A percentile compares a stretch with the other conserved stretches of the same genome.
phyloP scores from a whole-genome alignment of 164 flowering plant species.

The Aristolochia contorta region DNA sequence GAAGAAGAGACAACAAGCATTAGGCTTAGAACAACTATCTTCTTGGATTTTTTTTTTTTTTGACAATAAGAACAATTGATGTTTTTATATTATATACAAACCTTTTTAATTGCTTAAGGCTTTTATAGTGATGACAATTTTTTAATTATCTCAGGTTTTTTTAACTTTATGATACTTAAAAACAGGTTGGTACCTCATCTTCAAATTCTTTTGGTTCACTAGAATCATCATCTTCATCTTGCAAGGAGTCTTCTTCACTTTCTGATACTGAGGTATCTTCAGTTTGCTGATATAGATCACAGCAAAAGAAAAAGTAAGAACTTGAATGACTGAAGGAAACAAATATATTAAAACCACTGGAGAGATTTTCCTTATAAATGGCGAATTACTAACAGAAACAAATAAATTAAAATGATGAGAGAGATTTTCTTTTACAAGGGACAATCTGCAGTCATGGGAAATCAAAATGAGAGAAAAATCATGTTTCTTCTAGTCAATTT shows the following conservation, averaged over 20 bases:
- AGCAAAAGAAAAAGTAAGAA: neutral
- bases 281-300: constrained; percentile 42
- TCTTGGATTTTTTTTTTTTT: too few species aligned
- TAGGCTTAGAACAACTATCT: too few species aligned
- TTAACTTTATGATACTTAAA: neutral
- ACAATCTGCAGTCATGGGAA: neutral
- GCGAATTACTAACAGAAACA: neutral
- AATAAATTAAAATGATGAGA: neutral
- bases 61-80: too few species aligned
- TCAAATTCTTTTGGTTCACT: constrained; percentile 64
- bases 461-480: too few species aligned
- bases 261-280: constrained; percentile 69
- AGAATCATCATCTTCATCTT: constrained; percentile 33
- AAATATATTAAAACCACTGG: neutral
- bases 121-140: neutral
- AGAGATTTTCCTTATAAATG: neutral
- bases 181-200: constrained; percentile 53
- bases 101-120: too few species aligned
- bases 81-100: too few species aligned
- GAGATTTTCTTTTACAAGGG: neutral
- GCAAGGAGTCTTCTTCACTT: constrained; percentile 72
- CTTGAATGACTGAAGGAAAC: neutral
- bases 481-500: too few species aligned
- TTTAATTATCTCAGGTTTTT: neutral
- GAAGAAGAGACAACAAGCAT: neutral